Evolutionary conservation across 2,329 filamentous ascomycete genomes (phyloP), one percentile per base, ranked within the genome.

Genomic region (Colletotrichum chrysophilum): DNA sequence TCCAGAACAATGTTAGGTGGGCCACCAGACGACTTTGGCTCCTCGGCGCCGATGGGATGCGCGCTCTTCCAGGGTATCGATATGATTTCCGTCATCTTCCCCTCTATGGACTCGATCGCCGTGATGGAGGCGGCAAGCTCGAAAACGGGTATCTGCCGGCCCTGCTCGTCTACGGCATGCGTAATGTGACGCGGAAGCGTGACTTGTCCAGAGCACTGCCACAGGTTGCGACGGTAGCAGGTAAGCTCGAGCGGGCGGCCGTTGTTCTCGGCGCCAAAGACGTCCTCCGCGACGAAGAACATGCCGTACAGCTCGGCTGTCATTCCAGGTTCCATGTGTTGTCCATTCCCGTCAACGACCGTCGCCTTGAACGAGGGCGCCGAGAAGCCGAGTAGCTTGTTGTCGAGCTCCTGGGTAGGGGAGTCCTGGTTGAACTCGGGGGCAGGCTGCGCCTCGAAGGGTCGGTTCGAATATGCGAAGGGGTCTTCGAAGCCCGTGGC

Each of bases 61-160:
- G 93, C 81, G 90, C 88, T 97, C 87, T 98, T 98, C 96, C 96
- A 98, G 0, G 96, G 96, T 64, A 98, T 97, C 1, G 94, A 97
- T 75, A 98, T 98, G 76, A 98, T 98, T 85, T 98, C 97, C 7
- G 97, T 96, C 1, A 92, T 81, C 81, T 98, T 98, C 65, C 95
- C 95, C 82, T 98, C 96, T 66, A 98, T 97, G 7, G 95, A 98
- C 84, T 98, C 96, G 5, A 94, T 92, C 3, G 95, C 96, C 1
- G 94, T 94, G 68, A 98, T 95, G 43, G 94, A 93, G 26, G 97
- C 92, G 76, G 95, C 94, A 77, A 98, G 85, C 76, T 98, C 91
- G 60, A 94, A 92, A 5, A 97, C 91, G 55, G 95, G 93, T 26
- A 95, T 91, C 67, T 95, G 93, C 55, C 93, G 93, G 62, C 95